Base-by-base conservation (phyloP, 2,329 filamentous ascomycete species). In the Dothideomycetes sp. region DNA sequence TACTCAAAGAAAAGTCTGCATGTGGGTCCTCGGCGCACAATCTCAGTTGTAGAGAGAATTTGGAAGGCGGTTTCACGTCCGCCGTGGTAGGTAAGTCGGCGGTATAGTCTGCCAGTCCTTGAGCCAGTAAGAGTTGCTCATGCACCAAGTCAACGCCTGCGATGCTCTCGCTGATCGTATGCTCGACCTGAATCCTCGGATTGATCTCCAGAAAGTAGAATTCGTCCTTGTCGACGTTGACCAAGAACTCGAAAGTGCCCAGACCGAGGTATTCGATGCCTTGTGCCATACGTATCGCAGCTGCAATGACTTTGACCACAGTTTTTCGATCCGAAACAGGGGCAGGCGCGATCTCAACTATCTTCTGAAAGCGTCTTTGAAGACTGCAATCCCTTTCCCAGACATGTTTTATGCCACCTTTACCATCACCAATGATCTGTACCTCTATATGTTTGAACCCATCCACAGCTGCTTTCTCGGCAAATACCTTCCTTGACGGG, bases 181-280 rank as follows among this genome's bases (percentile, higher is more conserved):
- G 75, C 48, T 79, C 75, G 27, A 79, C 75, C 51, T 78, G 74
- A 2, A 78, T 54, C 3, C 75, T 63, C 0, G 75, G 74, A 41
- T 79, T 79, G 47, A 78, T 65, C 50, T 79, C 75, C 5, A 79
- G 55, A 48, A 79, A 78, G 55, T 69, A 78, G 53, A 70, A 74
- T 17, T 73, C 65, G 1, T 54, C 53, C 0, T 58, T 66, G 1
- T 55, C 45, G 9, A 69, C 65, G 43, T 71, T 72, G 10, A 78
- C 65, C 0, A 82, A 62, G 43, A 80, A 81, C 52, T 82, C 78
- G 47, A 79, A 79, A 0, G 77, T 81, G 7, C 77, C 78, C 1
- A 80, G 60, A 0, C 72, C 78, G 33, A 63, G 60, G 53, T 80
- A 80, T 4, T 63, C 57, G 36, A 76, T 68, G 59, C 42, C n/a